Evolutionary conservation across 257 asterid species (phyloP).

Genomic region (Avicennia marina): DNA sequence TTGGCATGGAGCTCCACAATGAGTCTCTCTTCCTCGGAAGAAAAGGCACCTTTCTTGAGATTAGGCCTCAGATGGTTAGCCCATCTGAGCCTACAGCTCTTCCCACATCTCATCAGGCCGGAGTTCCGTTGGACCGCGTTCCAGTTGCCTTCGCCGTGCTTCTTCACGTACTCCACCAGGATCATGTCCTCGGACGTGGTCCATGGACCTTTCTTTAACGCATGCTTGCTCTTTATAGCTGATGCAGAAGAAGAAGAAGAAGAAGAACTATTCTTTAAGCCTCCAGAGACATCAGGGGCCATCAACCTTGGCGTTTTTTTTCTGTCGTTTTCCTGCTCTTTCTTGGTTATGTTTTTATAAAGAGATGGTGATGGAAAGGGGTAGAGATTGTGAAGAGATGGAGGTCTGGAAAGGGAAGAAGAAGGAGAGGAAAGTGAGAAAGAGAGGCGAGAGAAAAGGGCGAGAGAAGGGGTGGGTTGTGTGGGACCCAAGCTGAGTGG

Average conservation of each 20-base stretch:
- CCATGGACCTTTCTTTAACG: conserved; percentile 73
- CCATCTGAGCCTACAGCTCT: conserved; percentile 53
- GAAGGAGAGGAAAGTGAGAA: conserved; percentile 1
- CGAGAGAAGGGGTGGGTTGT: conserved; percentile 20
- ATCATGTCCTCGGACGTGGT: conserved; percentile 53
- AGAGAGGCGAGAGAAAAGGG: conserved; percentile 5
- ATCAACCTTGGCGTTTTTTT: conserved; percentile 18
- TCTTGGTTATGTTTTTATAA: neutral
- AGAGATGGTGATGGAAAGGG: conserved; percentile 3
- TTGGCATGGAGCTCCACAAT: conserved; percentile 51
- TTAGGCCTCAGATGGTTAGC: conserved; percentile 56
- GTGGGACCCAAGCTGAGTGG: conserved; percentile 28
- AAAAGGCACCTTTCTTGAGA: conserved; percentile 51
- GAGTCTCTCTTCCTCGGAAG: conserved; percentile 38
- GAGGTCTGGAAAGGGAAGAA: conserved; percentile 6
- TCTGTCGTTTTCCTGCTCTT: neutral
- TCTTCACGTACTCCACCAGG: conserved; percentile 50
- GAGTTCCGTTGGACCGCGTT: conserved; percentile 67
- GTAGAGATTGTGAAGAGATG: neutral
- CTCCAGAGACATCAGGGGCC: conserved; percentile 42
- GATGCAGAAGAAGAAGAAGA: too few species aligned
- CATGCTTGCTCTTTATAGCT: conserved; percentile 12
- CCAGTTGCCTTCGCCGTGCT: conserved; percentile 73
- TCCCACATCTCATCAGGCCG: conserved; percentile 62
- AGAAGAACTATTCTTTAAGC: conserved; percentile 22